A percentile compares a stretch with the other conserved stretches of the same genome.
Evolutionary conservation across 1,284 basidiomycete genomes (phyloP).

Genomic region (Rhodotorula sp.): DNA sequence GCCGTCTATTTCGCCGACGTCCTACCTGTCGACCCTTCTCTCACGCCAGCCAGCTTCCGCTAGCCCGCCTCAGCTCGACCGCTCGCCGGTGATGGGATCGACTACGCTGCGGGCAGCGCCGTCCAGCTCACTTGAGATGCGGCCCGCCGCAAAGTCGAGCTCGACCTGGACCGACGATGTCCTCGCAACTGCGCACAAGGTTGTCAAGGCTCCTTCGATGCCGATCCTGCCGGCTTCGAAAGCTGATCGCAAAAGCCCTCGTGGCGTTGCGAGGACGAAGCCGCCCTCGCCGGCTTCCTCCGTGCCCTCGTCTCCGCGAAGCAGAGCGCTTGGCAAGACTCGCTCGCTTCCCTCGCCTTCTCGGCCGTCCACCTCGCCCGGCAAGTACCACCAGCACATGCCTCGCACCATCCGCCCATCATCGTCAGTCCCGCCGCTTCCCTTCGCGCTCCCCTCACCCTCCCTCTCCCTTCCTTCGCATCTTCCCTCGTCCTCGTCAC

Average conservation of each 20-base stretch:
- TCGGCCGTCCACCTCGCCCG: not conserved
- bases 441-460: not conserved
- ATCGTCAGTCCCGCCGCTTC: not conserved
- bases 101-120: not conserved
- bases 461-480: not conserved
- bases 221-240: not conserved
- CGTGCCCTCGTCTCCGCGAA: not conserved
- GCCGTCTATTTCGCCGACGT: conserved; percentile 2
- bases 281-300: not conserved
- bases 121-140: not conserved
- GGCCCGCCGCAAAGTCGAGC: not conserved
- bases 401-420: not conserved
- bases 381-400: not conserved
- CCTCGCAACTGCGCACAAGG: not conserved
- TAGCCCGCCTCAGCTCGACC: not conserved
- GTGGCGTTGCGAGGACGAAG: not conserved
- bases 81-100: not conserved
- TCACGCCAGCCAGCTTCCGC: not conserved
- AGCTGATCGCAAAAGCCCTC: not conserved
- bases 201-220: not conserved
- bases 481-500: not conserved
- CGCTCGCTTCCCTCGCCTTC: not conserved
- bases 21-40: conserved; percentile 2
- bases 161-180: too few relatives aligned
- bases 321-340: not conserved